Evolutionary conservation across 2,329 filamentous ascomycete genomes (phyloP).

Genomic region (Mycogone perniciosa): DNA sequence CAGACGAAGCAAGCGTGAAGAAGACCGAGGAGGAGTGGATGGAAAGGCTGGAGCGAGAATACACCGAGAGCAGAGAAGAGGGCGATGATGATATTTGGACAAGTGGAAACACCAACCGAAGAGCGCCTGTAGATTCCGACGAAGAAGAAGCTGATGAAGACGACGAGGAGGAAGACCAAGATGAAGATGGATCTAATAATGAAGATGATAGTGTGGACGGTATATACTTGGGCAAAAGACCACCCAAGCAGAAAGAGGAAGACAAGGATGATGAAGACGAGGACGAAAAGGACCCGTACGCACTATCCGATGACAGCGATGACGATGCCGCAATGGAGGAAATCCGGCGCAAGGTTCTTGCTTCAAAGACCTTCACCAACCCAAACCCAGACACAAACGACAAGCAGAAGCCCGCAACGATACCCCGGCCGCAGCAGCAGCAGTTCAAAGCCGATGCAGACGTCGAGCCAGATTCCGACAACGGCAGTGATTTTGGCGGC

Average conservation of each 20-base stretch:
- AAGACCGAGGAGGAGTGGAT: constrained; percentile 83
- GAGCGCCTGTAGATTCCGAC: constrained; percentile 47
- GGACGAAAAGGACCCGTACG: constrained; percentile 59
- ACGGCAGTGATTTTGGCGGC: constrained; percentile 45
- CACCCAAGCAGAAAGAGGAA: constrained; percentile 21
- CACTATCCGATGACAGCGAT: constrained; percentile 72
- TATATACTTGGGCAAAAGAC: constrained; percentile 55
- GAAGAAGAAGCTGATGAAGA: constrained; percentile 48
- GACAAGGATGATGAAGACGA: constrained; percentile 35
- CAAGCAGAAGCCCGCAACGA: constrained; percentile 57
- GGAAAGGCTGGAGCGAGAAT: constrained; percentile 82
- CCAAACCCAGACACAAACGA: constrained; percentile 41
- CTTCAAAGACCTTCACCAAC: constrained; percentile 75
- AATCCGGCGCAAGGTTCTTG: constrained; percentile 80
- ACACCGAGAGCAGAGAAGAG: constrained; percentile 67
- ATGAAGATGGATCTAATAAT: constrained; percentile 37
- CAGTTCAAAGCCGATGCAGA: constrained; percentile 55
- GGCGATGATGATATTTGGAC: constrained; percentile 77
- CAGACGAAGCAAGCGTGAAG: constrained; percentile 76
- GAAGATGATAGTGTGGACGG: constrained; percentile 46
- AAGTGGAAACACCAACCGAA: constrained; percentile 79
- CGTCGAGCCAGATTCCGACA: constrained; percentile 52
- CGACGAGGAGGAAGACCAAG: constrained; percentile 40
- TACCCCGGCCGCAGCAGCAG: constrained; percentile 48
- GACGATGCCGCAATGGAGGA: constrained; percentile 87